Evolutionary conservation across 2,329 filamentous ascomycete genomes (phyloP), one percentile per base, ranked within the genome.

Genomic region (Apiospora pterosperma): DNA sequence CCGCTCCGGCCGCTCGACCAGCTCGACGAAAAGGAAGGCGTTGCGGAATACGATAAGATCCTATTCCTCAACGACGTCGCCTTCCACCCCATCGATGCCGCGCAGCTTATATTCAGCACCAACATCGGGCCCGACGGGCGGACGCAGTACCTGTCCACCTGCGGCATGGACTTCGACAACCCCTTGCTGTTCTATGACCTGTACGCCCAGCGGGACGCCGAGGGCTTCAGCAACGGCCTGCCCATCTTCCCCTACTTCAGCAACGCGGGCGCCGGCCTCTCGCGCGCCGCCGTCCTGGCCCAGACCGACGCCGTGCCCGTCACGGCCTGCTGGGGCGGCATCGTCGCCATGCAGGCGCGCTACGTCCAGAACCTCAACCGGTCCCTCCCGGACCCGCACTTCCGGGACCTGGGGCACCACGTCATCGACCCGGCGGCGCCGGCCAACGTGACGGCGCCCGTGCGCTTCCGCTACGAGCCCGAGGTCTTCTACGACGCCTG

Each of bases 291-390:
- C 72, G 88, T 92, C 21, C 75, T 91, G 1, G 79, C 78, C 0
- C 85, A 87, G 63, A 82, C 75, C 41, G 87, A 89, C 68, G 85
- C 90, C 0, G 90, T 93, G 1, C 84, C 87, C 10, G 90, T 93
- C 1, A 85, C 84, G 70, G 89, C 88, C 68, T 93, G 91, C 76
- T 93, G 91, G 91, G 89, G 90, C 62, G 91, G 91, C 25, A 92
- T 93, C 85, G 88, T 87, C 2, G 86, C 86, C 2, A 89, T 89
- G 76, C 84, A 89, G 71, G 88, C 85, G 1, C 77, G 78, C 59
- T 88, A 85, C 75, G 85, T 90, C 59, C 85, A 88, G 70, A 77
- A 80, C 67, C 52, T 73, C 52, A 69, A 74, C 48, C 62, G 63
- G 19, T 67, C 69, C 14, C 69, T 79, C 36, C 77, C 78, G 10